Conservation (phyloP, 1,139 yeast genomes). For the Taphrina flavorubra region DNA sequence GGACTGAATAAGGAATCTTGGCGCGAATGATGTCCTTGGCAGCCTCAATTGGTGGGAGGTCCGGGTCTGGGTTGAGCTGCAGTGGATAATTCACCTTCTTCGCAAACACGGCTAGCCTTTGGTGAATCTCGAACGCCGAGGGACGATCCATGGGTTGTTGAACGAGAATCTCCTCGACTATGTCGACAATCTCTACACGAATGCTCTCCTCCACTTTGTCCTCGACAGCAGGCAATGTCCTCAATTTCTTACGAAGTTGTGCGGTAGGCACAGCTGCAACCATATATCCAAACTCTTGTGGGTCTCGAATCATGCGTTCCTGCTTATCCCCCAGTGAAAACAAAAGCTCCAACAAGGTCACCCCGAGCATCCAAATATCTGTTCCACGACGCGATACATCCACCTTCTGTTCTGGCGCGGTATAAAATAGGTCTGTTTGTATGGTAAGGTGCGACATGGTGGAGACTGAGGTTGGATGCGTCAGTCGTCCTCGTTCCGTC, state of each 20-base stretch:
- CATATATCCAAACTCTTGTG: conserved; percentile 34
- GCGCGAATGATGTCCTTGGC: conserved; percentile 40
- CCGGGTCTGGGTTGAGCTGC: conserved; percentile 35
- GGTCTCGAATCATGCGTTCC: conserved; percentile 35
- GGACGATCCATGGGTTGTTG: conserved; percentile 40
- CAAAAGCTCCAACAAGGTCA: conserved; percentile 32
- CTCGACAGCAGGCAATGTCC: conserved; percentile 22
- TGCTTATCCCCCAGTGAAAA: conserved; percentile 30
- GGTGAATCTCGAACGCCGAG: conserved; percentile 38
- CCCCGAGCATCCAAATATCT: conserved; percentile 40
- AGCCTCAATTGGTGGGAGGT: conserved; percentile 36
- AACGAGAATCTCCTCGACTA: conserved; percentile 33
- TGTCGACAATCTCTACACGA: conserved; percentile 26
- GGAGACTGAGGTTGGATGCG: conserved; percentile 33
- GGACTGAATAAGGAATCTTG: conserved; percentile 33
- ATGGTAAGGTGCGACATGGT: conserved; percentile 39
- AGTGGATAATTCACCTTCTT: conserved; percentile 35
- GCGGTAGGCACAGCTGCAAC: conserved; percentile 34
- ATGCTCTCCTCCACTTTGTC: conserved; percentile 31
- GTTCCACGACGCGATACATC: conserved; percentile 41
- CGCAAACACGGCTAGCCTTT: conserved; percentile 34
- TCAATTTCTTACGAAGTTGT: conserved; percentile 28
- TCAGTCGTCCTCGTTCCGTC: conserved; percentile 35
- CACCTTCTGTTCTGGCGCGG: conserved; percentile 39
- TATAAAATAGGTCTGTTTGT: conserved; percentile 36